Conservation (phyloP, 352 stramenopile species). For the Phytophthora chlamydospora region DNA sequence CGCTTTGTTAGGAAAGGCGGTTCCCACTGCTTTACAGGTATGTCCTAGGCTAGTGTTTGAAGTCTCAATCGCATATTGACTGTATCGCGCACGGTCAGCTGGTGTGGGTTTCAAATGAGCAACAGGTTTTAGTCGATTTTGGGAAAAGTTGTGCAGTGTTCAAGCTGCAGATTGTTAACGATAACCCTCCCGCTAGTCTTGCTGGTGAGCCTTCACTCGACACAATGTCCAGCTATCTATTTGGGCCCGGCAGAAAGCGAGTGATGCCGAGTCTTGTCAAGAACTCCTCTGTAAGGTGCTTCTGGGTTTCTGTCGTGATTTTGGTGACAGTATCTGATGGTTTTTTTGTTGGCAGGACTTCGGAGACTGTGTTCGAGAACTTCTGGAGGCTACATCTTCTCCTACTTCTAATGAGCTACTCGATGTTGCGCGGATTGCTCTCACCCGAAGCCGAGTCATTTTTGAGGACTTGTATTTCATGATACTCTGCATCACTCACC, state of each 20-base stretch:
- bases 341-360: constrained; percentile 11
- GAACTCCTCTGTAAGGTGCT: constrained; percentile 10
- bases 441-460: constrained; percentile 11
- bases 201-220: background rate
- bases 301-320: background rate
- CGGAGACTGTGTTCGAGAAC: constrained; percentile 7
- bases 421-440: constrained; percentile 9
- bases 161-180: constrained; percentile 18
- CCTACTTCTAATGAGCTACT: constrained; percentile 7
- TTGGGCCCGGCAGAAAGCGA: background rate
- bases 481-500: constrained; percentile 40
- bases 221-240: constrained; percentile 1
- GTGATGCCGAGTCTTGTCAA: background rate
- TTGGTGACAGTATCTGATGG: background rate
- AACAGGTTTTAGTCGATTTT: constrained; percentile 24
- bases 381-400: constrained; percentile 1
- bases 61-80: background rate
- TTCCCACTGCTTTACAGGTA: constrained; percentile 25
- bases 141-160: constrained; percentile 15
- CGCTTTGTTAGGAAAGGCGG: constrained; percentile 21
- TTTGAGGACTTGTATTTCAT: constrained; percentile 40
- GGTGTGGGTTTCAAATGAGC: constrained; percentile 24
- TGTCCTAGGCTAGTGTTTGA: too few relatives aligned
- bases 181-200: background rate
- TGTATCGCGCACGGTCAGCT: constrained; percentile 16